Conservation (phyloP, 2,329 filamentous ascomycete genomes). For the Diaporthe aspalathi region DNA sequence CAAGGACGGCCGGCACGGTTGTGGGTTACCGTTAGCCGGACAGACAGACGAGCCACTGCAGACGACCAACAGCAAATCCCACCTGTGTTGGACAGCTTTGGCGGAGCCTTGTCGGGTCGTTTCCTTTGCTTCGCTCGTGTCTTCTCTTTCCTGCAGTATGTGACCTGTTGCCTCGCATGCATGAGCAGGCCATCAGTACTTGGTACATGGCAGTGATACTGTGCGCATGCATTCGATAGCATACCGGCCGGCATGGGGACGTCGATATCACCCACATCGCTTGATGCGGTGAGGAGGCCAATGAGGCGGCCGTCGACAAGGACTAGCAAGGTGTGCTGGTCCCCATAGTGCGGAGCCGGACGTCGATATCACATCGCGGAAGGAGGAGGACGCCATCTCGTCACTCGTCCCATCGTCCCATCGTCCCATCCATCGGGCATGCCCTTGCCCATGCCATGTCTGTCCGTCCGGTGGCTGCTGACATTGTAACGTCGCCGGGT, state of each 20-base stretch:
- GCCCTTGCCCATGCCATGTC: not conserved
- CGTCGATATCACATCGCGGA: constrained; percentile 44
- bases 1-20: constrained; percentile 46
- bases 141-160: constrained; percentile 35
- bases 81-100: constrained; percentile 31
- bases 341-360: constrained; percentile 36
- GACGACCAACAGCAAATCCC: constrained; percentile 39
- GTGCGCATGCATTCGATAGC: not conserved
- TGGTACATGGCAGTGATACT: not conserved
- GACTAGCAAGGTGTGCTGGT: constrained; percentile 20
- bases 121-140: constrained; percentile 42
- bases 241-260: constrained; percentile 37
- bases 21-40: constrained; percentile 41
- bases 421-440: too few relatives aligned
- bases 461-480: constrained; percentile 21
- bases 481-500: constrained; percentile 28
- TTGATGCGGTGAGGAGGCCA: constrained; percentile 43
- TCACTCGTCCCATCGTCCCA: constrained; percentile 1
- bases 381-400: constrained; percentile 5
- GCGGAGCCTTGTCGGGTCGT: constrained; percentile 40
- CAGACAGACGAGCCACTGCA: constrained; percentile 10
- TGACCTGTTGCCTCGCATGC: constrained; percentile 34
- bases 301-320: constrained; percentile 40
- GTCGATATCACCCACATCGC: constrained; percentile 37
- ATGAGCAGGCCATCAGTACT: constrained; percentile 30